These are phyloP conservation scores for Gossypium ekmanianum DNA, from an alignment of 345 rosid genomes.

Conservation along the genomic window DNA sequence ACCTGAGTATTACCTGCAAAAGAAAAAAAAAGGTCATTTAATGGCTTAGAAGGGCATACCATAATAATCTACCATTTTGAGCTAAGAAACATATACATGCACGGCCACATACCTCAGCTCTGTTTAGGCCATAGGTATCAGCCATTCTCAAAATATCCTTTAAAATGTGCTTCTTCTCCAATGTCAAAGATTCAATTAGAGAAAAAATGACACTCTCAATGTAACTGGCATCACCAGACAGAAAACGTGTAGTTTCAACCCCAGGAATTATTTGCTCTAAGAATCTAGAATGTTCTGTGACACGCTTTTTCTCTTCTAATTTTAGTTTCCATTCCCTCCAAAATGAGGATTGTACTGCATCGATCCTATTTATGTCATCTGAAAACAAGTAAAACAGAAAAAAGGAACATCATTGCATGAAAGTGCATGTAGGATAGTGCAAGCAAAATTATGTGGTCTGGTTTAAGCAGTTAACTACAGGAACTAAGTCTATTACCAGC, in stretches of 20 bases:
- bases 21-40: conserved; percentile 16
- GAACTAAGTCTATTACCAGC: conserved; percentile 51
- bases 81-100: neutral
- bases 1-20: conserved; percentile 60
- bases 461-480: neutral
- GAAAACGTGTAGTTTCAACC: conserved; percentile 73
- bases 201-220: conserved; percentile 52
- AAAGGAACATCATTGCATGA: conserved; percentile 14
- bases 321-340: conserved; percentile 97
- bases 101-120: conserved; percentile 49
- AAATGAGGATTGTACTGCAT: conserved; percentile 77
- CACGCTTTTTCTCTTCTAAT: conserved; percentile 73
- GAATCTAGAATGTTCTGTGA: conserved; percentile 73
- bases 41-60: neutral
- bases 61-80: conserved; percentile 3
- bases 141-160: conserved; percentile 61
- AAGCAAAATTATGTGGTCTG: conserved; percentile 5
- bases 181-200: conserved; percentile 60
- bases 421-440: conserved; percentile 3
- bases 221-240: conserved; percentile 68
- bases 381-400: conserved; percentile 20
- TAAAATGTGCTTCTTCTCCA: conserved; percentile 71
- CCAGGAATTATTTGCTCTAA: conserved; percentile 84
- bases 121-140: conserved; percentile 58
- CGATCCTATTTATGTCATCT: conserved; percentile 80